Conservation (phyloP, 2,329 filamentous ascomycete genomes). For the Torrubiella hemipterigena region DNA sequence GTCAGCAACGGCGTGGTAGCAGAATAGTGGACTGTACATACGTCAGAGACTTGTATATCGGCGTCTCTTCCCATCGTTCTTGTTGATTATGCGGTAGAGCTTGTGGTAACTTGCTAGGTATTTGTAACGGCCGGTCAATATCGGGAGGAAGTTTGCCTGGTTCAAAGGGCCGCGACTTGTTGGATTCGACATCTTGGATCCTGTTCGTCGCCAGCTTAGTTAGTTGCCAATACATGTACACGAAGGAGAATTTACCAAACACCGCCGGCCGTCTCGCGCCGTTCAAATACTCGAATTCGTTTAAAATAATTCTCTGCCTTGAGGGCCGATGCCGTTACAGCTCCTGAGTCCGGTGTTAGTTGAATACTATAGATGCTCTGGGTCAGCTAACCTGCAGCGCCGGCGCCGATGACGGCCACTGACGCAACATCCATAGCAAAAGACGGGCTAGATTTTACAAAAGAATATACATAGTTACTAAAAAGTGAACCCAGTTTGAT, state of each 20-base stretch:
- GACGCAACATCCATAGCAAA: no score
- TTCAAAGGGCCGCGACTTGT: slow-evolving; percentile 17
- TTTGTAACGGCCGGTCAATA: slow-evolving; percentile 30
- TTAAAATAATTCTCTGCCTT: slow-evolving; percentile 31
- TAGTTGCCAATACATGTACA: not conserved
- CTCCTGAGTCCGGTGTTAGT: slow-evolving; percentile 19
- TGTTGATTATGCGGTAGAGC: slow-evolving; percentile 26
- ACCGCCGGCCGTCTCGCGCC: slow-evolving; percentile 28
- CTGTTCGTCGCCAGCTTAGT: slow-evolving; percentile 14
- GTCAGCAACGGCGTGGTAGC: not conserved
- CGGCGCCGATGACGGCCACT: slow-evolving; percentile 30
- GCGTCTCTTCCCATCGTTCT: slow-evolving; percentile 33
- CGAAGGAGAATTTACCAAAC: slow-evolving; percentile 24
- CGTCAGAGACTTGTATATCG: slow-evolving; percentile 40
- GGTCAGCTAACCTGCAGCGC: slow-evolving; percentile 22
- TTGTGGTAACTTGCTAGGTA: slow-evolving; percentile 28
- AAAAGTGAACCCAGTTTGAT: no score
- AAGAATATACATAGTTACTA: no score
- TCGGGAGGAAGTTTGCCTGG: slow-evolving; percentile 32
- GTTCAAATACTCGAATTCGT: slow-evolving; percentile 27
- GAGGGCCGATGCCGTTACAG: slow-evolving; percentile 32
- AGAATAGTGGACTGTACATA: slow-evolving; percentile 8
- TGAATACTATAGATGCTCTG: slow-evolving; percentile 1
- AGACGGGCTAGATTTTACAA: no score
- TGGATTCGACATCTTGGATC: slow-evolving; percentile 37